Base-by-base conservation (phyloP, 2,329 filamentous ascomycete species). In the Colletotrichum tanaceti region DNA sequence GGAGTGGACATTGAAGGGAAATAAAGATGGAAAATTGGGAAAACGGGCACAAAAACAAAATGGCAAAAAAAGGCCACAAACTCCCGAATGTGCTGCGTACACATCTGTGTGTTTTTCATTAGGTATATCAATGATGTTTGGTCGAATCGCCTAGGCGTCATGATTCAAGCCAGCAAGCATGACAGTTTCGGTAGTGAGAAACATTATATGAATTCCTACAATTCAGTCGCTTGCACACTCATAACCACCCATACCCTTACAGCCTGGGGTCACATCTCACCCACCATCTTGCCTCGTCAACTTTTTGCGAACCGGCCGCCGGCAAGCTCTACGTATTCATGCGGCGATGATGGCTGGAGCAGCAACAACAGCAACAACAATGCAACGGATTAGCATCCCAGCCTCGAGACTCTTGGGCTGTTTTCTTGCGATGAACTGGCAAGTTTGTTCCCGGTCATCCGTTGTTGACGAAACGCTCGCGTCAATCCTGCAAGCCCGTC, bases 331-430 rank as follows among this genome's bases (percentile, higher is more conserved):
- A 46, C 35, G 10, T 22, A 35, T 20, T n/a, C 18, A 20, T 28
- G 35, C 32, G 38, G 55, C 57, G 55, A 68, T 55, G 57, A 55
- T 43, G 35, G 49, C 58, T 68, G 65, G 65, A 49, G 65, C 65
- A 65, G 60, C 55, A 44, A 35, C 32, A 35, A 35, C 65, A 65
- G 60, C 55, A 44, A 35, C 32, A 35, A 35, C 32, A 35, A 35
- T 10, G 32, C 32, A 35, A 44, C 28, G 58, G 46, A 63, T 55
- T 50, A 32, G 38, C 65, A 57, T 60, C 41, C 62, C 41, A 38
- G 49, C 32, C 54, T 59, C 61, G 43, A 28, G 44, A 18, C 35
- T 53, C 6, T 28, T n/a, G 39, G 35, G 32, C 7, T 35, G 32
- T 10, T 35, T 35, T 24, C 18, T 18, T 22, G 32, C 43, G 43